Conservation (phyloP, 768 basidiomycete genomes). For the Lepiota subincarnata region DNA sequence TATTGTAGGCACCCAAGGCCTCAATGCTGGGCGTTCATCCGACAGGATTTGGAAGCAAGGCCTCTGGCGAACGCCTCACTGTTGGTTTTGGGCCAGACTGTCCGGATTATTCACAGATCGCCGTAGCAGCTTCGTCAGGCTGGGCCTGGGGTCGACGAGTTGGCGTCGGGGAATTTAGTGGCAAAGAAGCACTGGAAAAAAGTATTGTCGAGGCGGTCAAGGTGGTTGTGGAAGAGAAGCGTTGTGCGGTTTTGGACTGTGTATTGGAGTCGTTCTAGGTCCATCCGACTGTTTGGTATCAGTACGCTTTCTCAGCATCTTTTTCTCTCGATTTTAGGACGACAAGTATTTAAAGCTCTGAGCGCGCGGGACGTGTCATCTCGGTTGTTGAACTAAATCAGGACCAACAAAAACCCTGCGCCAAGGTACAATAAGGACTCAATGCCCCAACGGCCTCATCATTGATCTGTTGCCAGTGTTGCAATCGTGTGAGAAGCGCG, state of each 20-base stretch:
- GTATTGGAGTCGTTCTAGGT: slow-evolving; percentile 31
- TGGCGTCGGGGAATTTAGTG: slow-evolving; percentile 10
- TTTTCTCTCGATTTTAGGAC: too few relatives aligned
- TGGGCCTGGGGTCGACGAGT: slow-evolving; percentile 39
- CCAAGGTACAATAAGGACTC: too few relatives aligned
- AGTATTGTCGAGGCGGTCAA: slow-evolving; percentile 46
- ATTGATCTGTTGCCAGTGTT: too few relatives aligned
- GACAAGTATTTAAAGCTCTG: too few relatives aligned
- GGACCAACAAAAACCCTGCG: too few relatives aligned
- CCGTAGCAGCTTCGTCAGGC: slow-evolving; percentile 62
- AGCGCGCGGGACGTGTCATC: too few relatives aligned
- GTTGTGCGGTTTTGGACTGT: slow-evolving; percentile 67
- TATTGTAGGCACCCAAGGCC: slow-evolving; percentile 47
- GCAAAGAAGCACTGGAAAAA: slow-evolving; percentile 26
- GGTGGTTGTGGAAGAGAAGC: slow-evolving; percentile 51
- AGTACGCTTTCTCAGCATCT: too few relatives aligned
- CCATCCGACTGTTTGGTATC: neutral
- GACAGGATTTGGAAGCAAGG: slow-evolving; percentile 44
- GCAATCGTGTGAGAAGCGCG: too few relatives aligned
- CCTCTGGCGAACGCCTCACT: slow-evolving; percentile 45
- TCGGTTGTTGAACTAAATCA: too few relatives aligned
- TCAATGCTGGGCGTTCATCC: slow-evolving; percentile 69
- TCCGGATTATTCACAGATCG: slow-evolving; percentile 61
- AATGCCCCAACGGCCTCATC: too few relatives aligned
- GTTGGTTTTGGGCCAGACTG: slow-evolving; percentile 61